Percentiles rank a stretch among this genome's conserved stretches.
Evolutionary conservation across 768 basidiomycete genomes (phyloP).

Genomic region (Sistotremastrum niveocremeum): DNA sequence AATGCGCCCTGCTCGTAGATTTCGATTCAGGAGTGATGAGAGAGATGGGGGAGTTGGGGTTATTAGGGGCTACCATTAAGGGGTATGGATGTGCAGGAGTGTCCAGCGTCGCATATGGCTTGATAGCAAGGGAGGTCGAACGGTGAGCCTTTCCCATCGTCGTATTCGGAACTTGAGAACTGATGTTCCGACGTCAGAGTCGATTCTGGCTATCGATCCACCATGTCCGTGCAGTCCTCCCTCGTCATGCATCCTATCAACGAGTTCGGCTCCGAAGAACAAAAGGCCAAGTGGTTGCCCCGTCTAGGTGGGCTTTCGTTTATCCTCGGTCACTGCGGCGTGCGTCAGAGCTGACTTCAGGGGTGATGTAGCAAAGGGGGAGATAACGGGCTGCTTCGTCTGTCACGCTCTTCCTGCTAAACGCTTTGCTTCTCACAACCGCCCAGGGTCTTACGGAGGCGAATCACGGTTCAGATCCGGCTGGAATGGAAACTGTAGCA

Average conservation of each 20-base stretch:
- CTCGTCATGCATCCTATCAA: constrained; percentile 93
- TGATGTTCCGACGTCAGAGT: constrained; percentile 35
- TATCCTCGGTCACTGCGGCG: not conserved
- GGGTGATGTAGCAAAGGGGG: constrained; percentile 50
- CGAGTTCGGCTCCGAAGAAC: constrained; percentile 77
- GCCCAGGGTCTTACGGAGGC: constrained; percentile 86
- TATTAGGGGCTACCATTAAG: constrained; percentile 84
- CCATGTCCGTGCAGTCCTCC: constrained; percentile 88
- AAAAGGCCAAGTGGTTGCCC: constrained; percentile 87
- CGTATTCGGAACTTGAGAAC: not conserved
- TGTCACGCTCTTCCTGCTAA: constrained; percentile 17
- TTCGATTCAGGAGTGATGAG: constrained; percentile 65
- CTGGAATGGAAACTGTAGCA: constrained; percentile 94
- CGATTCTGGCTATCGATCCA: constrained; percentile 93
- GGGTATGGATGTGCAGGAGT: constrained; percentile 92
- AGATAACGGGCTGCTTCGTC: constrained; percentile 87
- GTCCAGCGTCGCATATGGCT: constrained; percentile 83
- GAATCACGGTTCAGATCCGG: constrained; percentile 93
- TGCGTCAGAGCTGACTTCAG: not conserved
- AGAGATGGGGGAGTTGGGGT: constrained; percentile 87
- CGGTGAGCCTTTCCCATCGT: constrained; percentile 32
- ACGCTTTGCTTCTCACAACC: not conserved
- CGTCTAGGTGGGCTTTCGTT: constrained; percentile 41
- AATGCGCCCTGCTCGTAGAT: constrained; percentile 27
- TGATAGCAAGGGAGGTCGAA: constrained; percentile 90